Evolutionary conservation across 331 rosid species (phyloP), one percentile per base, ranked within the genome.

Genomic region (Phaseolus coccineus): DNA sequence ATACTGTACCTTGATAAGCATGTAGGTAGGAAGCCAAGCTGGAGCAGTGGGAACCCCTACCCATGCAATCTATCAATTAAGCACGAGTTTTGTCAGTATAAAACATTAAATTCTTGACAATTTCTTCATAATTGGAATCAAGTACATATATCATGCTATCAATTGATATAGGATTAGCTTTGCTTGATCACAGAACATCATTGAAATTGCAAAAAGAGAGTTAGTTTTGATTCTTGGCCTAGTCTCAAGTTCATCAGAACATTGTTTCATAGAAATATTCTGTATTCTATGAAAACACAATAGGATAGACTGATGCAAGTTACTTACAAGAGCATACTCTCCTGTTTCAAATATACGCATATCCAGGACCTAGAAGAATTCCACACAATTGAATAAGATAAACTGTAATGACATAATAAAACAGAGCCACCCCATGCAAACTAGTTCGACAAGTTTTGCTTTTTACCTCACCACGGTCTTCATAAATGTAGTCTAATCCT

Each of bases 11-110:
- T 91, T 90, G 74, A 94, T 94, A 40, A 92, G 97, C 97, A 94
- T 91, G 73, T 94, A 75, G 30, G 97, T 92, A 39, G 98, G 98
- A 85, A 92, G 97, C 98, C 98, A 94, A 64, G 98, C 98, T 8
- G 98, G 97, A 44, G 98, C 97, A 7, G 98, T 95, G 72, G 97
- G 98, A 53, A 95, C 48, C 67, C 98, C 98, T 67, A 94, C 96
- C 97, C 98, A 95, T 76, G 97, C 92, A 70, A 95, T 51, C 98
- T 95, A 73, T 77, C 14, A 76, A 85, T 53, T 8, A 64, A 63
- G 44, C 74, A 76, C 7, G 19, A 33, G 40, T 57, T 50, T 37
- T 10, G 46, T 74, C 73, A 78, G 57, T 51, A 57, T 13, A 76
- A 14, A 44, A 53, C 30, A 48, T 69, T n/a, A 56, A 52, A 73